Conservation (phyloP, 441 rosid species). For the Dalechampia spathulata region DNA sequence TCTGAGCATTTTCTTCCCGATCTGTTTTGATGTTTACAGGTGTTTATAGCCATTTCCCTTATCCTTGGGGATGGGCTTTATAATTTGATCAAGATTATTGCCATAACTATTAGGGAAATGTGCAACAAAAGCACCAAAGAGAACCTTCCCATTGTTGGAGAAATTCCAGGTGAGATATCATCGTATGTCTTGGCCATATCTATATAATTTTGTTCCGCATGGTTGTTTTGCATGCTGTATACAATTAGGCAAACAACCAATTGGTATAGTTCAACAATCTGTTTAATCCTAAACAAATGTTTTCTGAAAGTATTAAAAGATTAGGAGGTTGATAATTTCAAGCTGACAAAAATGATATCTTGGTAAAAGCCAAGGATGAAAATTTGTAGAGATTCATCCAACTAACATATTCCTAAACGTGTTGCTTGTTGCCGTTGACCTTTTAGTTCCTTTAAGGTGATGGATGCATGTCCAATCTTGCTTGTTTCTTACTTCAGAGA, state of each 20-base stretch:
- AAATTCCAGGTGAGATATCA: slow-evolving; percentile 41
- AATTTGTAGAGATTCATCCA: too few species aligned
- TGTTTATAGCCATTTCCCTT: slow-evolving; percentile 74
- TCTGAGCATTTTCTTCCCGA: slow-evolving; percentile 1
- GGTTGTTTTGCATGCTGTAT: neutral
- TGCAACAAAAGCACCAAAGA: slow-evolving; percentile 46
- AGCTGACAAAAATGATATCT: too few species aligned
- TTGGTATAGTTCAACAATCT: neutral
- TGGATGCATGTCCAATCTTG: neutral
- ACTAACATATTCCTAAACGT: too few species aligned
- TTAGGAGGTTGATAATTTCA: neutral
- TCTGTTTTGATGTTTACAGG: slow-evolving; percentile 31
- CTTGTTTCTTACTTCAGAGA: neutral
- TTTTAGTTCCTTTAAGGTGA: neutral
- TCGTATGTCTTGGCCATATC: neutral
- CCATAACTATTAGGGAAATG: slow-evolving; percentile 52
- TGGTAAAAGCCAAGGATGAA: too few species aligned
- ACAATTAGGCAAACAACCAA: too few species aligned
- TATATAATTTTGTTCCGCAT: neutral
- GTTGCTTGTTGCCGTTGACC: neutral
- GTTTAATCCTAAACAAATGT: neutral
- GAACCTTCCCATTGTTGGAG: slow-evolving; percentile 50
- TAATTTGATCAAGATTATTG: slow-evolving; percentile 75
- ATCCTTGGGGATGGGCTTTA: slow-evolving; percentile 92
- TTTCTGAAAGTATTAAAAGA: neutral